A percentile compares a stretch with the other conserved stretches of the same genome.
phyloP scores from a whole-genome alignment of 352 stramenopile species.

The Pythium pyrilobum region DNA sequence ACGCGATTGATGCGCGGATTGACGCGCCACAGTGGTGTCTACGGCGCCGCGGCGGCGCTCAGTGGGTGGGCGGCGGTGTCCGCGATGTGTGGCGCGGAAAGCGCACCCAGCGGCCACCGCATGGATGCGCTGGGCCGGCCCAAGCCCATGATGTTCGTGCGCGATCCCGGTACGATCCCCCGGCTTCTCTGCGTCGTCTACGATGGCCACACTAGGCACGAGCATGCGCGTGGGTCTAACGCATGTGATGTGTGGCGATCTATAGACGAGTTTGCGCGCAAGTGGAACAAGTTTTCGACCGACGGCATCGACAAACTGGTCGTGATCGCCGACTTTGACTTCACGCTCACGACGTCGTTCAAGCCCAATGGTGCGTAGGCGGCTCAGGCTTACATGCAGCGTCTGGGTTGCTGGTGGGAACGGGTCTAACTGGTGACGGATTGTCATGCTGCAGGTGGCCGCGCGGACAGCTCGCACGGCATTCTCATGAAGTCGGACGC shows the following conservation, averaged over 20 bases:
- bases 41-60: neutral
- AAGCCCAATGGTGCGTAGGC: slow-evolving; percentile 27
- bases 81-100: neutral
- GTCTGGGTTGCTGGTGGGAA: neutral
- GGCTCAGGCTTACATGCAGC: neutral
- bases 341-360: slow-evolving; percentile 70
- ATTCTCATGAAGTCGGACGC: slow-evolving; percentile 21
- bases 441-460: slow-evolving; percentile 1
- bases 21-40: slow-evolving; percentile 4
- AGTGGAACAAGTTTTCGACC: slow-evolving; percentile 71
- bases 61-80: neutral
- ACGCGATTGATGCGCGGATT: slow-evolving; percentile 1
- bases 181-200: no score
- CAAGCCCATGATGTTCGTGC: slow-evolving; percentile 11
- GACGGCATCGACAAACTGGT: slow-evolving; percentile 65
- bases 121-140: neutral
- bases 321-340: slow-evolving; percentile 82
- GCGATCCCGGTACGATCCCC: slow-evolving; percentile 2
- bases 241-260: neutral
- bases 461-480: slow-evolving; percentile 25
- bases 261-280: slow-evolving; percentile 58
- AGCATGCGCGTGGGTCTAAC: no score
- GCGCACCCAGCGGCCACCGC: no score
- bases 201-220: neutral
- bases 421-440: neutral